These are phyloP conservation scores for Piromyces sp. DNA, from an alignment of 192 early-diverging fungal species.

Conservation along the genomic window DNA sequence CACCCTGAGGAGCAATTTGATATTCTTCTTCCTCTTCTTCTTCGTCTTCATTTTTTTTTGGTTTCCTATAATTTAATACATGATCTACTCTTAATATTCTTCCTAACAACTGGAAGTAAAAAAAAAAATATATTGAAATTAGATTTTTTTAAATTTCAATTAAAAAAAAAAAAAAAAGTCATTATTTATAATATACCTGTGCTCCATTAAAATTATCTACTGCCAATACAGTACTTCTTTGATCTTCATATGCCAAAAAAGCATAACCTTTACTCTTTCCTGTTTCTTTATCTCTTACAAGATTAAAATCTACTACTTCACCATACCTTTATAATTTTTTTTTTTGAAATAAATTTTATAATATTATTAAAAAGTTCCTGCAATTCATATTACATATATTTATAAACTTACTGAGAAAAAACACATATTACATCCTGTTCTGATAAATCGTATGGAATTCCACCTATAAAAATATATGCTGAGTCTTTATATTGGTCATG, in stretches of 20 bases:
- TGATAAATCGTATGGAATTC: slow-evolving; percentile 62
- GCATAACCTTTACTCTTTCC: slow-evolving; percentile 71
- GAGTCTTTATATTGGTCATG: slow-evolving; percentile 77
- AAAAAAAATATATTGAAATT: too few species aligned
- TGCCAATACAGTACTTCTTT: slow-evolving; percentile 70
- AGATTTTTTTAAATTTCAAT: too few species aligned
- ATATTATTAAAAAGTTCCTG: too few species aligned
- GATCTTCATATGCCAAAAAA: slow-evolving; percentile 86
- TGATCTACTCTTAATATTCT: slow-evolving; percentile 62
- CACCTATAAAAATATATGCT: slow-evolving; percentile 76
- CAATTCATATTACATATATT: neutral
- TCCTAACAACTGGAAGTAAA: slow-evolving; percentile 12
- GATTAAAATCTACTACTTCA: slow-evolving; percentile 75
- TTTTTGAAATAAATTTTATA: too few species aligned
- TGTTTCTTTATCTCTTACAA: slow-evolving; percentile 71
- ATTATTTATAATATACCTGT: slow-evolving; percentile 27
- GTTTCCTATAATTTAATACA: slow-evolving; percentile 39
- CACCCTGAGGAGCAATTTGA: neutral
- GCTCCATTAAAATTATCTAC: slow-evolving; percentile 90
- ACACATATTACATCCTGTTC: slow-evolving; percentile 87
- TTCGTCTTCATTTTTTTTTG: slow-evolving; percentile 24
- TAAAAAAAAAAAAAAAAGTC: too few species aligned
- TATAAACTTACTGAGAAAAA: slow-evolving; percentile 63
- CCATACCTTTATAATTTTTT: slow-evolving; percentile 56
- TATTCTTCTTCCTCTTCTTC: slow-evolving; percentile 17